Evolutionary conservation across 805 yeast genomes (phyloP).

Genomic region (Metschnikowia orientalis): DNA sequence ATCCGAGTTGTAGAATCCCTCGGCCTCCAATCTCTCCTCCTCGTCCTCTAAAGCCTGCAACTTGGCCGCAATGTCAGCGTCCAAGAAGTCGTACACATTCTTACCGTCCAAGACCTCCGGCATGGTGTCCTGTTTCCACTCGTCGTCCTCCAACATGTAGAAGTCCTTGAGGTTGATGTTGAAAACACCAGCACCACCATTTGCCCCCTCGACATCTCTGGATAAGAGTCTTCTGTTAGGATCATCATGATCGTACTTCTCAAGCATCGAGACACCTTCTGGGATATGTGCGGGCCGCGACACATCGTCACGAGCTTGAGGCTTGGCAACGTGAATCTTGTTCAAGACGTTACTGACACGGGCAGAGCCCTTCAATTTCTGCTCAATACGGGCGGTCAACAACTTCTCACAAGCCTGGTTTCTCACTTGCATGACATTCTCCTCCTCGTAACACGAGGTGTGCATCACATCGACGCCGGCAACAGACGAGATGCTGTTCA

Average conservation of each 20-base stretch:
- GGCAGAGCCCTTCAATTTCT: conserved; percentile 88
- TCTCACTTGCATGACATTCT: conserved; percentile 91
- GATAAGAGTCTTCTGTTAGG: conserved; percentile 80
- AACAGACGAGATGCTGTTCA: conserved; percentile 58
- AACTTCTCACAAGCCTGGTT: conserved; percentile 97
- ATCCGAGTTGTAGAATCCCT: conserved; percentile 94
- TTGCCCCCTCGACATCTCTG: conserved; percentile 85
- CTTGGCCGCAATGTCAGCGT: conserved; percentile 90
- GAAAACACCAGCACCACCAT: conserved; percentile 99
- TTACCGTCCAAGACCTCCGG: conserved; percentile 96
- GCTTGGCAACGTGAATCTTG: conserved; percentile 92
- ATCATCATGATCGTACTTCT: conserved; percentile 72
- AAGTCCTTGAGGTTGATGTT: conserved; percentile 90
- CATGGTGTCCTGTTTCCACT: conserved; percentile 96
- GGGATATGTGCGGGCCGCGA: conserved; percentile 81
- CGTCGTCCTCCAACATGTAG: conserved; percentile 89
- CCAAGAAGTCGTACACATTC: conserved; percentile 95
- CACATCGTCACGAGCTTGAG: conserved; percentile 82
- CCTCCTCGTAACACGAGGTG: conserved; percentile 91
- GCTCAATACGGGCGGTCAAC: conserved; percentile 92
- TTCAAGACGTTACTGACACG: conserved; percentile 85
- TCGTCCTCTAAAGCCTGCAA: conserved; percentile 94
- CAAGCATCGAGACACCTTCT: conserved; percentile 56
- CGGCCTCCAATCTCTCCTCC: conserved; percentile 87
- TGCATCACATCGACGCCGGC: conserved; percentile 90